Percentiles rank a stretch among this genome's conserved stretches.
Evolutionary conservation across 768 basidiomycete species (phyloP).

Genomic region (Boletus huronensis): DNA sequence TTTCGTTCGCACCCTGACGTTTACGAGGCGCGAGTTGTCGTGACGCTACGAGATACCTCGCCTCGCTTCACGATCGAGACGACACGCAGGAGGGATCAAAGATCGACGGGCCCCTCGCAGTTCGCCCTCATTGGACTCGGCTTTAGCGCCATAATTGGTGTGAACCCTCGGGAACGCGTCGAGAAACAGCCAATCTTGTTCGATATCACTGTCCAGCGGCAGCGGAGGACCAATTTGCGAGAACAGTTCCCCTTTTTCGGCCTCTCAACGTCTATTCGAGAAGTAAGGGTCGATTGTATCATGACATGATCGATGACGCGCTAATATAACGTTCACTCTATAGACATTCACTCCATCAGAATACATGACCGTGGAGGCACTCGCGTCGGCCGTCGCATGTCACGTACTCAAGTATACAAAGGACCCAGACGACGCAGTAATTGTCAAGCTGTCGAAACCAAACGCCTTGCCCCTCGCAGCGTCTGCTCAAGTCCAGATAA

Average conservation of each 20-base stretch:
- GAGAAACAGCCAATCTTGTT: conserved; percentile 60
- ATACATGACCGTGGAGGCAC: conserved; percentile 66
- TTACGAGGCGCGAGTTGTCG: conserved; percentile 38
- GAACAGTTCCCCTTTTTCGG: conserved; percentile 12
- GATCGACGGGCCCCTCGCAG: conserved; percentile 18
- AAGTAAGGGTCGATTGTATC: not conserved
- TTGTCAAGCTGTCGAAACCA: conserved; percentile 66
- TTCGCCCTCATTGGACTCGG: conserved; percentile 38
- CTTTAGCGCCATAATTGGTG: conserved; percentile 59
- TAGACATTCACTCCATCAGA: conserved; percentile 49
- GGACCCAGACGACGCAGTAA: conserved; percentile 31
- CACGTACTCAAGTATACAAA: conserved; percentile 38
- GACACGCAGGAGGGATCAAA: conserved; percentile 23
- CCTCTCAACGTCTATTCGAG: conserved; percentile 34
- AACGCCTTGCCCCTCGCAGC: conserved; percentile 63
- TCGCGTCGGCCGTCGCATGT: conserved; percentile 55
- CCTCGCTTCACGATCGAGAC: conserved; percentile 43
- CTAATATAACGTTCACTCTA: not conserved
- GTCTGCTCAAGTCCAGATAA: conserved; percentile 62
- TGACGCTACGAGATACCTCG: conserved; percentile 48
- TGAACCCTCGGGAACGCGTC: conserved; percentile 62
- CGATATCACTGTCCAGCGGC: conserved; percentile 40
- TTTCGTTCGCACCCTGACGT: conserved; percentile 35
- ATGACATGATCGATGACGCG: not conserved
- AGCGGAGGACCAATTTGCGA: not conserved